Base-by-base conservation (phyloP, 164 flowering plant genomes). In the Umbellularia californica region DNA sequence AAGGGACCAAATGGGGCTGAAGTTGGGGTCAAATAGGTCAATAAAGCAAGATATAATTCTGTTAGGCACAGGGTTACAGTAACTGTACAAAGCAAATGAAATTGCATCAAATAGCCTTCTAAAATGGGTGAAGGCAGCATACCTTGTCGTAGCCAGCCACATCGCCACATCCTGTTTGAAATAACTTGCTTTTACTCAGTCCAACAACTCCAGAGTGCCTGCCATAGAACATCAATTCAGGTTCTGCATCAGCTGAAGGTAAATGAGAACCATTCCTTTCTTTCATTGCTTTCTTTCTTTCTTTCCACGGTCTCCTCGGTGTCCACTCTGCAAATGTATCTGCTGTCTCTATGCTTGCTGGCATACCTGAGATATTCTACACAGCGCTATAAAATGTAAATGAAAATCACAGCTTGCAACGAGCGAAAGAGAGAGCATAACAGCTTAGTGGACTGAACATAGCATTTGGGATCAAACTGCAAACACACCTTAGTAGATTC, bases 91-190 rank as follows among this genome's bases (percentile, higher is more conserved):
- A 41, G 47, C 11, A 41, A 41, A 41, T 41, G 10, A 41, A 41
- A 9, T 41, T 5, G 11, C 47, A 41, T 41, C 47, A 41, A 23
- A 70, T 50, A 5, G 28, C 22, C 13, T 33, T 25, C 6, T 12
- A 13, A 66, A 28, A 33, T 55, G 73, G 27, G 73, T 51, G 27
- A 72, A 58, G 69, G 74, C 66, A 74, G 52, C 71, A 81, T 72
- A 93, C 99, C 90, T 90, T 95, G 83, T 95, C 97, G 81, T 95
- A 93, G 70, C 99, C 99, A 73, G 62, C 66, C 77, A 87, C 87
- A 65, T 2, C 62, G 63, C 72, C 80, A 69, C 58, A 52, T 24
- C 75, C 65, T 50, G 62, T 71, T 74, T 73, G 77, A 82, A 82
- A 90, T 50, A 95, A 23, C 74, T 85, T 84, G 60, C 66, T 77